Percentiles rank a stretch among this genome's conserved stretches.
These are phyloP conservation scores for Cicer yamashitae DNA, from an alignment of 306 rosid genomes.

Conservation along the genomic window DNA sequence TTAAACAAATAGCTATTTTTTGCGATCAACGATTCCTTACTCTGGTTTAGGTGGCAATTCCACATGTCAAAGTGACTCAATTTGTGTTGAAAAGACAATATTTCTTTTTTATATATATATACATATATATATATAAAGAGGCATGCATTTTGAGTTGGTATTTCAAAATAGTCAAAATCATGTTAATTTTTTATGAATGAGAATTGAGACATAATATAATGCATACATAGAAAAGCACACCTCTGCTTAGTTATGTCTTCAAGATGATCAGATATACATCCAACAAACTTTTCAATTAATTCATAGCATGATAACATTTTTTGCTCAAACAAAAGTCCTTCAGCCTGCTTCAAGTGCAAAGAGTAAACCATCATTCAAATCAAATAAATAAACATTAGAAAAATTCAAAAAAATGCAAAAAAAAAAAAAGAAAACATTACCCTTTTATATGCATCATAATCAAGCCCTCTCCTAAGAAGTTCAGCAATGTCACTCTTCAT, in stretches of 20 bases:
- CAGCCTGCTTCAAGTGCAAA: constrained; percentile 57
- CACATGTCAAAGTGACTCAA: no score
- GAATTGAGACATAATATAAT: background rate
- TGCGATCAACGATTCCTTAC: no score
- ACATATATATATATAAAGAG: background rate
- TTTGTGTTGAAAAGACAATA: no score
- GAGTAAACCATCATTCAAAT: constrained; percentile 12
- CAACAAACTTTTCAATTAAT: constrained; percentile 57
- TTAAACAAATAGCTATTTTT: background rate
- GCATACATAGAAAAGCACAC: constrained; percentile 46
- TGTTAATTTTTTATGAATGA: constrained; percentile 9
- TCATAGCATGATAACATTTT: constrained; percentile 60
- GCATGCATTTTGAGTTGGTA: background rate
- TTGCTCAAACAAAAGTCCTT: constrained; percentile 65
- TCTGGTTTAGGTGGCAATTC: no score
- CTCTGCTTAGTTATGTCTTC: constrained; percentile 62
- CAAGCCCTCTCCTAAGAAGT: constrained; percentile 65
- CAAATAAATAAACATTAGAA: background rate
- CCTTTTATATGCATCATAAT: constrained; percentile 69
- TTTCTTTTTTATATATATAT: background rate
- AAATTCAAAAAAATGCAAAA: background rate
- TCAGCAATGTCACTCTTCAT: constrained; percentile 70
- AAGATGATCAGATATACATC: constrained; percentile 58
- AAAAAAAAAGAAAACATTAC: constrained; percentile 44
- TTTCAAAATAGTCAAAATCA: background rate